phyloP scores from a whole-genome alignment of 805 yeast genomes.

The Barnettozyma populi region DNA sequence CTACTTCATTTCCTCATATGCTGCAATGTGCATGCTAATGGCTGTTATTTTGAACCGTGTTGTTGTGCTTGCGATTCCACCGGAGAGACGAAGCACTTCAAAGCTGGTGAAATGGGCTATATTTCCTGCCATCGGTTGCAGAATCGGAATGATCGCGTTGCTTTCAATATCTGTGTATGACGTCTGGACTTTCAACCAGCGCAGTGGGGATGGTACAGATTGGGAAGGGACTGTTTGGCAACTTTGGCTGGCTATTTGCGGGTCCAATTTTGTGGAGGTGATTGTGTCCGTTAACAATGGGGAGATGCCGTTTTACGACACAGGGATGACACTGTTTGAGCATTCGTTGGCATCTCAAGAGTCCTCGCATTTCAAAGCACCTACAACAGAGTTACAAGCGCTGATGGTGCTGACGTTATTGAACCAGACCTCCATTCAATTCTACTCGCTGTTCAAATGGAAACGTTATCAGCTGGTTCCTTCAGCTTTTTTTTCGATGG shows the following conservation, averaged over 20 bases:
- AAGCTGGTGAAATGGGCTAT: neutral
- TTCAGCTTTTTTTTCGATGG: conserved; percentile 52
- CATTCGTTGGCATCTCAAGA: conserved; percentile 75
- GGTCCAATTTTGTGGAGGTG: conserved; percentile 61
- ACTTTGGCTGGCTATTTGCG: conserved; percentile 52
- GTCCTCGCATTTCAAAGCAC: conserved; percentile 45
- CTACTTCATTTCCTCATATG: conserved; percentile 45
- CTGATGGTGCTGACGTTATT: conserved; percentile 46
- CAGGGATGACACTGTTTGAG: conserved; percentile 70
- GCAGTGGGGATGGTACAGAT: neutral
- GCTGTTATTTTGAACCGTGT: conserved; percentile 56
- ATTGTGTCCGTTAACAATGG: conserved; percentile 56
- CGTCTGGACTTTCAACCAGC: neutral
- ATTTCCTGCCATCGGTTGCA: neutral
- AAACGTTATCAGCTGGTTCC: conserved; percentile 57
- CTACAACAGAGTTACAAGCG: conserved; percentile 42
- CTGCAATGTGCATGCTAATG: conserved; percentile 49
- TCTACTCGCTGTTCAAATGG: conserved; percentile 50
- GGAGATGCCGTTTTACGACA: conserved; percentile 50
- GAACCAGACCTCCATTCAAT: conserved; percentile 57
- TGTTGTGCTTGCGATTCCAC: conserved; percentile 22
- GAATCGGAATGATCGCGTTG: conserved; percentile 12
- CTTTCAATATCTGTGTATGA: neutral
- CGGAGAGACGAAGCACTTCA: neutral
- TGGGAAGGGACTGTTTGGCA: conserved; percentile 45